Base-by-base conservation (phyloP, 176 grass and related monocot species). In the Oryza officinalis region DNA sequence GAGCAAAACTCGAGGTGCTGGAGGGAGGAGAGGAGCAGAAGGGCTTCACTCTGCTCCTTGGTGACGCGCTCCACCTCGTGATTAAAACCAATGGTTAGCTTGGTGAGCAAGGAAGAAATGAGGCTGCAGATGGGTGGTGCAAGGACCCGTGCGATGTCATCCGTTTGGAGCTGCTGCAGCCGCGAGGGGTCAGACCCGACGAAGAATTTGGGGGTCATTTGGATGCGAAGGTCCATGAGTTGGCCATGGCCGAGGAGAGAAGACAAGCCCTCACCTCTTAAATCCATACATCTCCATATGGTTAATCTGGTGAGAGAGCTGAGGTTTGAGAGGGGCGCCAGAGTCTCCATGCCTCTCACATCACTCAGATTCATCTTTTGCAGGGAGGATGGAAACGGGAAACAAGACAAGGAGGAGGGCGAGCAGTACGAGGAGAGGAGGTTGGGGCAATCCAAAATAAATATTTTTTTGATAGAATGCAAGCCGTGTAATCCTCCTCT, bases 281-380 rank as follows among this genome's bases (percentile, higher is more conserved):
- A 0, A 12, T 1, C 69, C 1, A 4, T 38, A 2, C 54, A 65
- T 0, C 0, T 0, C 0, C 0, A 0, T 1, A 78, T 7, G 6
- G 0, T 0, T 72, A 88, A 66, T 3, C 0, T 0, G 0, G 22
- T n/a, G 70, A 88, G 14, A 50, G 14, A 50, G 47, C 14, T 50
- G 26, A 88, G 67, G 38, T 79, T 79, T 17, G 75, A 84, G 61
- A 88, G 45, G 1, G 33, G 15, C 4, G 0, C 2, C 4, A 82
- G 9, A 2, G 69, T 80, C 10, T 3, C 27, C 3, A 47, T 27
- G 30, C 33, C 10, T 60, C 15, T 2, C 3, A 2, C 10, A 0
- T 0, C 0, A 0, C 0, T 0, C 10, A 76, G 26, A 3, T 0
- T 0, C 0, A 79, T n/a, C 0, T 0, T 0, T 25, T 45, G 12